Base-by-base conservation (phyloP, 2,329 filamentous ascomycete genomes). In the Fusarium pseudoanthophilum region DNA sequence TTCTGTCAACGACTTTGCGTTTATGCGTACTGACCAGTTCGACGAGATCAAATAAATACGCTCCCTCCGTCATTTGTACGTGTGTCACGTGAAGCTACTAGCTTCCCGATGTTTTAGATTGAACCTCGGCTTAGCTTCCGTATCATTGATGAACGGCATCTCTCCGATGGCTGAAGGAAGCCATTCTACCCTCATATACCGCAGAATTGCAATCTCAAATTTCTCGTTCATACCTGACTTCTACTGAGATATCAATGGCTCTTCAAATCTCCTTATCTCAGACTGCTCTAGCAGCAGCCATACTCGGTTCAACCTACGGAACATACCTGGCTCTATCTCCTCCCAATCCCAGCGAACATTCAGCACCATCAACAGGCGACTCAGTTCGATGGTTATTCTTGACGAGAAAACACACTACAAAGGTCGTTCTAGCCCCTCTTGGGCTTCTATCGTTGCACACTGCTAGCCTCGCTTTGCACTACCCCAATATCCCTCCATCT, bases 301-400 rank as follows among this genome's bases (percentile, higher is more conserved):
- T 82, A 18, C 21, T 81, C 7, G 72, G 72, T 40, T 80, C 81
- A 9, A 63, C 75, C 14, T 55, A 72, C 20, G 81, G 79, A 6
- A 81, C 77, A 18, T 82, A 81, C 45, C 21, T 77, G 28, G 78
- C 77, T 34, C 63, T 82, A 24, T 75, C 77, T 7, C 80, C 80
- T 11, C 81, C 82, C 7, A 81, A 82, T 51, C 79, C 77, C 13
- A 71, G 59, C 37, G 64, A 65, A 1, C 58, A 72, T 11, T 34
- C 49, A 6, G 28, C 43, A 14, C 60, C 70, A 7, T 55, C 69
- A n/a, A 72, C 74, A 2, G 67, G 70, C 43, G 75, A 78, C 68
- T 69, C 70, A 21, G 64, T 81, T 43, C 72, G 71, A 32, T 46
- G 73, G 37, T 53, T 80, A 7, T 71, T 76, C 45, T 63, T 82